phyloP scores from a whole-genome alignment of 495 filamentous ascomycete genomes.

The Penicillium argentinense region DNA sequence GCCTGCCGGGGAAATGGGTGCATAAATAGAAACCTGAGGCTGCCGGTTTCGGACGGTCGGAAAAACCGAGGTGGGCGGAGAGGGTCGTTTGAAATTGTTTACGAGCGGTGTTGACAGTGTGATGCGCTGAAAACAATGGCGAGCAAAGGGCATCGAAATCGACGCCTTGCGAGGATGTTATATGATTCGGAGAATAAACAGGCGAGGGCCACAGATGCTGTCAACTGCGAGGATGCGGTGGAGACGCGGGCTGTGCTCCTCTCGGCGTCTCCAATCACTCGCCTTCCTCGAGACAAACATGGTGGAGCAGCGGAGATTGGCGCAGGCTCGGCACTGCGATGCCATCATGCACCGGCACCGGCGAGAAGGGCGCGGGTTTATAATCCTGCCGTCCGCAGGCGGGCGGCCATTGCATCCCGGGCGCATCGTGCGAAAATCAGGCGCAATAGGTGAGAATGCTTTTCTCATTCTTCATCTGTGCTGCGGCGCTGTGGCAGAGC shows the following conservation, averaged over 20 bases:
- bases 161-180: too few species aligned
- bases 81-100: too few species aligned
- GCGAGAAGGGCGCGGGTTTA: too few species aligned
- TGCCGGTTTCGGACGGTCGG: too few species aligned
- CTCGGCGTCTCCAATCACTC: not conserved
- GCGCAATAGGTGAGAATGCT: not conserved
- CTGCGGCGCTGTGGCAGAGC: not conserved
- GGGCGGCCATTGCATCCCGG: too few species aligned
- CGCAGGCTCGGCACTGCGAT: not conserved
- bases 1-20: not conserved
- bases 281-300: not conserved
- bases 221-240: not conserved
- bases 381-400: not conserved
- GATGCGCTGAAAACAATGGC: too few species aligned
- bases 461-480: not conserved
- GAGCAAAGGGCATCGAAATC: too few species aligned
- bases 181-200: conserved; percentile 1
- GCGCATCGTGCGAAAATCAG: not conserved
- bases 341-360: not conserved
- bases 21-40: not conserved
- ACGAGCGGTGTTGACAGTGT: too few species aligned
- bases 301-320: conserved; percentile 2
- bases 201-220: not conserved
- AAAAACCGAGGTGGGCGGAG: too few species aligned
- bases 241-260: not conserved